Base-by-base conservation (phyloP, 805 yeast species). In the Hanseniaspora lachancei region DNA sequence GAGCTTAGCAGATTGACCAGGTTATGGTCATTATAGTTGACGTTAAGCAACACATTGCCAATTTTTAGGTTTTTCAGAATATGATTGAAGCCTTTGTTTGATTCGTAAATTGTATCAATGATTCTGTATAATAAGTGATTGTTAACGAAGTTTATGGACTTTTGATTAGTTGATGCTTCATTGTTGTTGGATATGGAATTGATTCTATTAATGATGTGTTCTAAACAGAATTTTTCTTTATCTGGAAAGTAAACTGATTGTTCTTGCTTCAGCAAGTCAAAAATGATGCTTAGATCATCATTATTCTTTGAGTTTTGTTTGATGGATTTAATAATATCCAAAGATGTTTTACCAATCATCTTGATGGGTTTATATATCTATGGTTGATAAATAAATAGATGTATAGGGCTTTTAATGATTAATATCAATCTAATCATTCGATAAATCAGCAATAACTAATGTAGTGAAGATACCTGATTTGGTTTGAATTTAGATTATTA, bases 141-240 rank as follows among this genome's bases (percentile, higher is more conserved):
- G 24, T 52, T 52, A 13, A 44, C 36, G 2, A 44, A 44, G 6
- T 15, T 20, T 21, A 42, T 12, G 21, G 36, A 16, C 1, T 50
- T 23, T 23, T 10, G 24, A 6, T 42, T 50, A 23, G 5, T 29
- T 44, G 47, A 43, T 16, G 23, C n/a, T 4, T 44, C 47, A 18
- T 72, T 73, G 10, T 60, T 58, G 56, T 80, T 86, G 15, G 47
- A 27, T 27, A 44, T 15, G 8, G 44, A 44, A 57, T 76, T 75
- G 62, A 84, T 65, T 55, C 89, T 70, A 62, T 82, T 87, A 52
- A 78, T 72, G 0, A 84, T 58, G 36, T 84, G 69, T 49, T 81
- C 86, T 50, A 82, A 70, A 3, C 82, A 68, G 59, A 84, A 84
- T 0, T 67, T 62, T 24, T 74, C 74, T 54, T 70, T 70, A 57